Percentiles rank a stretch among this genome's conserved stretches.
Evolutionary conservation across 2,329 filamentous ascomycete genomes (phyloP).

Genomic region (Exserohilum rostratum): DNA sequence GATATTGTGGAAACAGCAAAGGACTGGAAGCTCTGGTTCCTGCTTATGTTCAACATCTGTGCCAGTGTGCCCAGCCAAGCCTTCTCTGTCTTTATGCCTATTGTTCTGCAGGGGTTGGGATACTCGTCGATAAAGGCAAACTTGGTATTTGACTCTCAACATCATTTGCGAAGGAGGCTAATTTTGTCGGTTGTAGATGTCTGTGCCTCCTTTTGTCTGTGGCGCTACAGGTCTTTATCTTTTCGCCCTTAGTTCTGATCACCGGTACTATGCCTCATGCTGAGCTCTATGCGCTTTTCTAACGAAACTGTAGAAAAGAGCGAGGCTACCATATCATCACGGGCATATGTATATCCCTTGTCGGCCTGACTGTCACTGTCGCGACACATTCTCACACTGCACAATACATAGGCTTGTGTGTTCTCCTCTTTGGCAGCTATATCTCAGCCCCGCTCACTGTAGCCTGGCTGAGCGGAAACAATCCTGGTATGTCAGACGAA

Average conservation of each 20-base stretch:
- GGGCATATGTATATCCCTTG: conserved; percentile 51
- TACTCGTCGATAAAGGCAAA: conserved; percentile 28
- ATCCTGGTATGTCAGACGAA: conserved; percentile 14
- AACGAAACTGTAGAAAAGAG: conserved; percentile 12
- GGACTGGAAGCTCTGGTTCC: conserved; percentile 33
- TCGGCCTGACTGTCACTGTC: conserved; percentile 31
- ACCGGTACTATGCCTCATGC: conserved; percentile 15
- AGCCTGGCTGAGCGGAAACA: conserved; percentile 34
- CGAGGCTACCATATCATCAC: conserved; percentile 51
- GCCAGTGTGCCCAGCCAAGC: conserved; percentile 48
- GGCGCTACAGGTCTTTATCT: conserved; percentile 54
- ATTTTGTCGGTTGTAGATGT: conserved; percentile 35
- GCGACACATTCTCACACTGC: conserved; percentile 6
- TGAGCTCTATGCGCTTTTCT: not conserved
- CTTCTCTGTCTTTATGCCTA: conserved; percentile 53
- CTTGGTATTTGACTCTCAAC: conserved; percentile 10
- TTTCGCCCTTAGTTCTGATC: conserved; percentile 55
- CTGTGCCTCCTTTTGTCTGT: conserved; percentile 56
- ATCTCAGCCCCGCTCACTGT: conserved; percentile 30
- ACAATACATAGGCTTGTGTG: conserved; percentile 28
- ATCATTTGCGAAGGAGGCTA: not conserved
- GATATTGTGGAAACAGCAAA: conserved; percentile 24
- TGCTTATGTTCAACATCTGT: conserved; percentile 50
- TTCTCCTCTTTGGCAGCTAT: conserved; percentile 33
- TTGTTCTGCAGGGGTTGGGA: conserved; percentile 51